These are phyloP conservation scores for Eutrema heterophyllum DNA, from an alignment of 345 rosid genomes.

Conservation along the genomic window DNA sequence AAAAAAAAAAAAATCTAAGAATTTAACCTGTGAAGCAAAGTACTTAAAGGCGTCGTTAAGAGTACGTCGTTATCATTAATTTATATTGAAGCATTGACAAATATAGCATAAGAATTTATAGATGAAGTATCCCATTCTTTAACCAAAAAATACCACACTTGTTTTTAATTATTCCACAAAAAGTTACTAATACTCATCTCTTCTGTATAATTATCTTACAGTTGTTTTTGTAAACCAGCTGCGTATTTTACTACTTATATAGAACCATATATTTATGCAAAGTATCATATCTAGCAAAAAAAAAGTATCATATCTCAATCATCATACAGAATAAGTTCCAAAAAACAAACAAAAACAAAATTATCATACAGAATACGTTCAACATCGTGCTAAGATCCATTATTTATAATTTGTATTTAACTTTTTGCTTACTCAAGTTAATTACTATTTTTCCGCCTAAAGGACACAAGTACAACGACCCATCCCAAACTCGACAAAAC, in stretches of 20 bases:
- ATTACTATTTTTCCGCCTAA: neutral
- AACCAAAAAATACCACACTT: slow-evolving; percentile 14
- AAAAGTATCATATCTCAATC: neutral
- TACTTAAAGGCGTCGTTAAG: neutral
- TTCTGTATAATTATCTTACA: neutral
- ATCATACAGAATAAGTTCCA: no score
- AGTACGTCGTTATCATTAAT: slow-evolving; percentile 10
- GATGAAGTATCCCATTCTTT: neutral
- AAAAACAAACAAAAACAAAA: no score
- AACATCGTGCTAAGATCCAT: neutral
- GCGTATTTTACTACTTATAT: neutral
- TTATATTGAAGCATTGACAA: slow-evolving; percentile 4
- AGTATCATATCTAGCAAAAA: slow-evolving; percentile 5
- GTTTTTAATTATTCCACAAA: neutral
- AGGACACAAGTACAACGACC: slow-evolving; percentile 18
- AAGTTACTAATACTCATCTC: neutral
- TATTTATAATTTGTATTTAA: neutral
- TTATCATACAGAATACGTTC: neutral
- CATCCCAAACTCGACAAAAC: slow-evolving; percentile 6
- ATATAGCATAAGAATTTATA: neutral
- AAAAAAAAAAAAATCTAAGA: neutral
- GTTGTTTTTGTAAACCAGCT: neutral
- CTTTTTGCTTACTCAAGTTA: neutral
- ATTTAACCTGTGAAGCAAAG: neutral
- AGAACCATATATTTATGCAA: neutral